These are phyloP conservation scores for Lactarius sp. DNA, from an alignment of 768 basidiomycete species.

Conservation along the genomic window DNA sequence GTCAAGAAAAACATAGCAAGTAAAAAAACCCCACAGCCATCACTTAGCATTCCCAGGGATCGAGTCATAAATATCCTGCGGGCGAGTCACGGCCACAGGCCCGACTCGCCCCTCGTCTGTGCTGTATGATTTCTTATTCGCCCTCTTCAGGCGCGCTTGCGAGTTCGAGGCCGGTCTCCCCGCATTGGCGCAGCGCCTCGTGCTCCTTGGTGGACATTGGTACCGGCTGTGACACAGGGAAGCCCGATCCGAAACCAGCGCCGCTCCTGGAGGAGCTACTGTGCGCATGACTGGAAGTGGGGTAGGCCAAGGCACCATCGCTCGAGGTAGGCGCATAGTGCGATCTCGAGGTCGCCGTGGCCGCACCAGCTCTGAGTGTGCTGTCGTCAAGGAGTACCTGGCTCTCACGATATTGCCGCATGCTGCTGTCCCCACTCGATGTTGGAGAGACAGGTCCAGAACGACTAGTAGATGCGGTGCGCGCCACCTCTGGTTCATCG, in stretches of 20 bases:
- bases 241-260: neutral
- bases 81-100: conserved; percentile 5
- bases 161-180: conserved; percentile 15
- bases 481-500: too few relatives aligned
- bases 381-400: too few relatives aligned
- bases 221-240: conserved; percentile 15
- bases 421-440: too few relatives aligned
- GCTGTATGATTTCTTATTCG: conserved; percentile 28
- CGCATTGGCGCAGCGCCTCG: conserved; percentile 27
- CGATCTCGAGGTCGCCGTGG: too few relatives aligned
- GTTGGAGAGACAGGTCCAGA: too few relatives aligned
- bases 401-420: too few relatives aligned
- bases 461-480: too few relatives aligned
- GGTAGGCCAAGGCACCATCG: neutral
- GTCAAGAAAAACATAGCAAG: too few relatives aligned
- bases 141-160: conserved; percentile 24
- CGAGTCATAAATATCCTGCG: conserved; percentile 32
- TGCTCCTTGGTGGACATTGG: conserved; percentile 29
- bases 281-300: neutral
- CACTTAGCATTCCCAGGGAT: conserved; percentile 26
- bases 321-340: too few relatives aligned
- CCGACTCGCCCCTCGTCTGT: conserved; percentile 30
- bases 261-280: neutral
- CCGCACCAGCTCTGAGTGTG: too few relatives aligned
- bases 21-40: neutral